Percentiles rank a stretch among this genome's conserved stretches.
Conservation (phyloP, 208 protist genomes). For the Phytomonas sp. region DNA sequence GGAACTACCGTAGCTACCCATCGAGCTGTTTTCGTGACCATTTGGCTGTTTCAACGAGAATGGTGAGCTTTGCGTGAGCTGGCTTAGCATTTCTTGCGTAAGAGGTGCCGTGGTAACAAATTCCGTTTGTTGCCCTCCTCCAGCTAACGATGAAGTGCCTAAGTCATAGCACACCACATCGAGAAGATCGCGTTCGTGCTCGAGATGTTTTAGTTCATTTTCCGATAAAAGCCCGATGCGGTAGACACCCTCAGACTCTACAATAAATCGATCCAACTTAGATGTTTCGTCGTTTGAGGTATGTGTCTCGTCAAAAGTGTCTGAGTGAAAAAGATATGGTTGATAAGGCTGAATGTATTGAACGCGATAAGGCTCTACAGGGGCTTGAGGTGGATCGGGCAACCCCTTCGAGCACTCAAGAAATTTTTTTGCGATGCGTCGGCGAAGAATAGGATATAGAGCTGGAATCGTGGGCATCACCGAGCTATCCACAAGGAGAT, state of each 20-base stretch:
- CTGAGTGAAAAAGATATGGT: background rate
- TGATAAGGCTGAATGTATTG: background rate
- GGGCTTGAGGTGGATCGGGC: background rate
- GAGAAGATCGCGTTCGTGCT: background rate
- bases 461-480: background rate
- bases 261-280: conserved; percentile 13
- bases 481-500: background rate
- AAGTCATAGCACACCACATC: background rate
- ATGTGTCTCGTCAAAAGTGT: background rate
- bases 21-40: background rate
- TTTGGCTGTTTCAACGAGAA: conserved; percentile 9
- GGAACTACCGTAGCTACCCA: background rate
- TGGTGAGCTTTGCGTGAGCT: conserved; percentile 15
- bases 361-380: background rate
- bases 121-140: background rate
- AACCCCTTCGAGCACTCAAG: background rate
- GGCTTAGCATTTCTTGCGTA: conserved; percentile 21
- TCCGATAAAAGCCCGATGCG: conserved; percentile 21
- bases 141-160: background rate
- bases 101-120: conserved; percentile 5
- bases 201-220: background rate
- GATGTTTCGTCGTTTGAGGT: background rate
- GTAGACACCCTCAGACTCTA: conserved; percentile 25
- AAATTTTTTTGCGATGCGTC: background rate
- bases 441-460: background rate